Conservation (phyloP, 2,329 filamentous ascomycete species). For the Fonsecaea pedrosoi region DNA sequence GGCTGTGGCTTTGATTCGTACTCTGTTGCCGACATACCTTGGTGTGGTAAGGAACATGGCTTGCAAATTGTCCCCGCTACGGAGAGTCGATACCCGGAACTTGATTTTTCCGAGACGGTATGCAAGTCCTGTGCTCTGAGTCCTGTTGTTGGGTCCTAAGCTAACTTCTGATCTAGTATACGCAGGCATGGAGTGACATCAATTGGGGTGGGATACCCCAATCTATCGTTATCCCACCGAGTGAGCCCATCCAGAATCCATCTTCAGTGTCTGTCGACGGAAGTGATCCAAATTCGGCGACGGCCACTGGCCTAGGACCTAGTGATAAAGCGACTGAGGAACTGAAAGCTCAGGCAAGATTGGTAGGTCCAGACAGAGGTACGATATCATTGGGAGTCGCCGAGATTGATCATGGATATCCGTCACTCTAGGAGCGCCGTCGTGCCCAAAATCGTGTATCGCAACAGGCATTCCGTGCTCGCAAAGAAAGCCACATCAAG, state of each 20-base stretch:
- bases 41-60: background rate
- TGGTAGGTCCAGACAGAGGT: background rate
- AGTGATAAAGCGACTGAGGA: background rate
- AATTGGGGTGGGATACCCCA: background rate
- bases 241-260: background rate
- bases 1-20: background rate
- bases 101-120: background rate
- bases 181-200: background rate
- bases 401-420: background rate
- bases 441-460: conserved; percentile 94
- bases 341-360: background rate
- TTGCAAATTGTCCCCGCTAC: background rate
- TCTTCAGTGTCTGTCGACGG: background rate
- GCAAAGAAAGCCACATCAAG: conserved; percentile 88
- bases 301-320: background rate
- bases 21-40: background rate
- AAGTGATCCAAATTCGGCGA: background rate
- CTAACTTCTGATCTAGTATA: background rate
- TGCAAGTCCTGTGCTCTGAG: background rate
- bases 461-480: conserved; percentile 88
- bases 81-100: background rate
- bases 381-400: background rate
- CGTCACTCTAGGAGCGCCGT: conserved; percentile 64
- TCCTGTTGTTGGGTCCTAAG: background rate
- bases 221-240: background rate